phyloP scores from a whole-genome alignment of 345 rosid genomes.

The Salix udensis region DNA sequence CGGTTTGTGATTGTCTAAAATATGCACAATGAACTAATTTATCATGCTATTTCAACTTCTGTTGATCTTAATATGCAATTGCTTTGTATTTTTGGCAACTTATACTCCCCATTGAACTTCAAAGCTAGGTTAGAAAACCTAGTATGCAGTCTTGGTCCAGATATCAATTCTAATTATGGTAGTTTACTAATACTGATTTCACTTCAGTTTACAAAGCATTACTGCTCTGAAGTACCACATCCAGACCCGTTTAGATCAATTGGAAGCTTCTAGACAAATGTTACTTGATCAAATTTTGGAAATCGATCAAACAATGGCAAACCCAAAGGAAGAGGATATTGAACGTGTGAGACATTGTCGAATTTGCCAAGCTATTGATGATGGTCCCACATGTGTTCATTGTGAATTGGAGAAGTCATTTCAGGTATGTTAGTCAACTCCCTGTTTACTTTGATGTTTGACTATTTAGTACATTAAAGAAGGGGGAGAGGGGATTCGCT shows the following conservation, averaged over 20 bases:
- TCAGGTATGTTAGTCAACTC: conserved; percentile 47
- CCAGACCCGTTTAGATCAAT: conserved; percentile 66
- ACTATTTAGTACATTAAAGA: not conserved
- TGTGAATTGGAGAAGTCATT: conserved; percentile 84
- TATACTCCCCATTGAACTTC: no score
- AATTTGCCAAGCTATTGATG: conserved; percentile 54
- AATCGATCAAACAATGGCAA: conserved; percentile 74
- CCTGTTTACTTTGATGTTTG: conserved; percentile 11
- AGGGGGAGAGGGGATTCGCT: no score
- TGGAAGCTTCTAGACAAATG: conserved; percentile 63
- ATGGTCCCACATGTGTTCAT: conserved; percentile 77
- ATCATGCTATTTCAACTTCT: no score
- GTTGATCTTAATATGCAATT: no score
- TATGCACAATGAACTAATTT: no score
- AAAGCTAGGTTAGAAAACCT: no score
- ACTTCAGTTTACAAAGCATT: conserved; percentile 64
- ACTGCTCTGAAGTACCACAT: conserved; percentile 76
- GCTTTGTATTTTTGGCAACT: no score
- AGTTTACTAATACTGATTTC: conserved; percentile 21
- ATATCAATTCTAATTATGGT: conserved; percentile 8
- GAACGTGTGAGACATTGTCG: conserved; percentile 68
- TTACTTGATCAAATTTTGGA: conserved; percentile 62
- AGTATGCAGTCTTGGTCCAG: not conserved
- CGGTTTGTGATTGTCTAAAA: conserved; percentile 36
- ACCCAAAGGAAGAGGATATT: conserved; percentile 74